Evolutionary conservation across 805 yeast genomes (phyloP), one percentile per base, ranked within the genome.

Genomic region (Ogataea glucozyma): DNA sequence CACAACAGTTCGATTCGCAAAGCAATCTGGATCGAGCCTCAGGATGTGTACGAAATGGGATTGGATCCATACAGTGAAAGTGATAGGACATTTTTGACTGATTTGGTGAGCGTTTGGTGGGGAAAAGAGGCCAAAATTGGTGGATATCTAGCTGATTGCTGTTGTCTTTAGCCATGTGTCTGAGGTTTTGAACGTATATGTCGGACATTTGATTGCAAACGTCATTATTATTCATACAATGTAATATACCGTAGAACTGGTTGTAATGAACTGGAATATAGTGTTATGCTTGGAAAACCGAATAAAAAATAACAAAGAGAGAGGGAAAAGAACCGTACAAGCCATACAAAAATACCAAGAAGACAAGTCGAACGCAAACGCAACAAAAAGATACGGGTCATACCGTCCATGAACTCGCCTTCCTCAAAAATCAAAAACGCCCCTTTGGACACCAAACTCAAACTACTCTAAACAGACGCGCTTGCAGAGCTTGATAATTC

Each of bases 11-110:
- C 48, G 6, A 41, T 38, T 7, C 46, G 27, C 17, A 26, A 47
- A 7, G 31, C 43, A 1, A 30, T 63, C 11, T 54, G 58, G 47
- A 56, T 75, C n/a, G 72, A 68, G 24, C 65, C 65, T 10, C 65
- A 70, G 16, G 83, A 79, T 54, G 51, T 79, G 31, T 58, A 66
- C 18, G 80, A 76, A 44, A 75, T 79, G 80, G 84, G 85, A 2
- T 59, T 79, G 31, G 83, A 79, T 54, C 81, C 83, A 4, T 68
- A 73, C 47, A 69, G 77, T 17, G 19, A 52, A 1, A 57, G 62
- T 5, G 85, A 79, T 54, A 54, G 70, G 12, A 65, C 64, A 20
- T 78, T 79, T 53, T 55, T 77, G 11, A 48, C 61, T 23, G 63
- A 66, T 9, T 58, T 79, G 31, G 67, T 74, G 2, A 54, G 61